Evolutionary conservation across 2,329 filamentous ascomycete species (phyloP).

Genomic region (Aspergillus sojae): DNA sequence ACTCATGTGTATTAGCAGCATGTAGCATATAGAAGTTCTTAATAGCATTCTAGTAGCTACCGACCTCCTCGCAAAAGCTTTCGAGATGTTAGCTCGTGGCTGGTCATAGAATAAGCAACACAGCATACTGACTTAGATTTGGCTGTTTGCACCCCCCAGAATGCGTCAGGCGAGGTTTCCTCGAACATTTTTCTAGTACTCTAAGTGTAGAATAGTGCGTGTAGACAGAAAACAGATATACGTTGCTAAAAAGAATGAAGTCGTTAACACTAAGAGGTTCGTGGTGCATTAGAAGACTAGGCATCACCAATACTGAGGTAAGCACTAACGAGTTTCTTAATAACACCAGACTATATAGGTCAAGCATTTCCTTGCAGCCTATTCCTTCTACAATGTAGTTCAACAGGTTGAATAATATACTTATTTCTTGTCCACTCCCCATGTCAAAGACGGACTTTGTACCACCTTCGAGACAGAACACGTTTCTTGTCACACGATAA

Average conservation of each 20-base stretch:
- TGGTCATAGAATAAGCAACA: background rate
- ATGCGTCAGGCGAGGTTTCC: background rate
- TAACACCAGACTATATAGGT: no score
- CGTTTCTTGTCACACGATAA: background rate
- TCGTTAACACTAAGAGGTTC: background rate
- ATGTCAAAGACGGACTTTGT: background rate
- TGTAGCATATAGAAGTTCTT: no score
- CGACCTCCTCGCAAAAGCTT: conserved; percentile 14
- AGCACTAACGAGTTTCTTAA: background rate
- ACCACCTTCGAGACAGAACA: background rate
- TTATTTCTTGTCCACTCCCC: background rate
- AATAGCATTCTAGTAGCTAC: background rate
- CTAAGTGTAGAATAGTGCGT: background rate
- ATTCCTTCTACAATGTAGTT: no score
- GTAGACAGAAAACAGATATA: no score
- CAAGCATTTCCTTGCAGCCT: no score
- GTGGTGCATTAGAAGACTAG: background rate
- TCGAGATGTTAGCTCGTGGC: background rate
- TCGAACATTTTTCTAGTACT: background rate
- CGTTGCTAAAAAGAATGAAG: background rate
- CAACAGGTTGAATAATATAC: background rate
- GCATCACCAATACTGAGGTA: background rate
- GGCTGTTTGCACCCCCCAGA: conserved; percentile 4
- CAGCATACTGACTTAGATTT: conserved; percentile 8
- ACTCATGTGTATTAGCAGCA: background rate